Conservation (phyloP, 1,284 basidiomycete genomes). For the Sanghuangporus weigelae region DNA sequence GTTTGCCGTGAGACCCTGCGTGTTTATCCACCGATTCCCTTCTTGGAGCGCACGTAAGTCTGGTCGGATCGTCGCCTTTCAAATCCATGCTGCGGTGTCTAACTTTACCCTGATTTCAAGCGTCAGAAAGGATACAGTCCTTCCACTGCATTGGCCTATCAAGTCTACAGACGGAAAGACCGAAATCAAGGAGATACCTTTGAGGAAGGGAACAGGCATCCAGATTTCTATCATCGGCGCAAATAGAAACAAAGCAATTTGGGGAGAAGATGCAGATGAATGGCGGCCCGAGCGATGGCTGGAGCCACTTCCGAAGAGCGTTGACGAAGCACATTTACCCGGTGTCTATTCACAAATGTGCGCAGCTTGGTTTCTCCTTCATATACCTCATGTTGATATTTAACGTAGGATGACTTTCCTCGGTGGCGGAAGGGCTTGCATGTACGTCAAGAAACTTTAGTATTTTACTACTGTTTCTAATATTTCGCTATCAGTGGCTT, state of each 20-base stretch:
- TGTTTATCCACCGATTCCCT: neutral
- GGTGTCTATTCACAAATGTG: slow-evolving; percentile 22
- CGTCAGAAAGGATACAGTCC: slow-evolving; percentile 11
- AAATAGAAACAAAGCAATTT: slow-evolving; percentile 19
- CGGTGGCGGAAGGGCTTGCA: slow-evolving; percentile 18
- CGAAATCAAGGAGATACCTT: slow-evolving; percentile 12
- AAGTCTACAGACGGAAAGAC: slow-evolving; percentile 8
- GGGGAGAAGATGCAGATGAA: slow-evolving; percentile 21
- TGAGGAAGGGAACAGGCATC: slow-evolving; percentile 20
- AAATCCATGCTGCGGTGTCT: neutral
- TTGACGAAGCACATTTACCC: slow-evolving; percentile 16
- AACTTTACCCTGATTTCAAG: neutral
- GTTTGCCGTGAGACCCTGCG: slow-evolving; percentile 32
- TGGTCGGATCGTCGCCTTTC: neutral
- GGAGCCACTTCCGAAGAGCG: slow-evolving; percentile 8
- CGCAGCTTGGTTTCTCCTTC: neutral
- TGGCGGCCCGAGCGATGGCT: slow-evolving; percentile 24
- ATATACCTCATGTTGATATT: neutral
- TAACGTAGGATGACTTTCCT: slow-evolving; percentile 17
- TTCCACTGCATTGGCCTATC: slow-evolving; percentile 20
- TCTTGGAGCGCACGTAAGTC: slow-evolving; percentile 14
- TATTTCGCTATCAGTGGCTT: slow-evolving; percentile 1
- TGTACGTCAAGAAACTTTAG: slow-evolving; percentile 10
- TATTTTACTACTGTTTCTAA: neutral
- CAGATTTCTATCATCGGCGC: slow-evolving; percentile 19